A percentile compares a stretch with the other conserved stretches of the same genome.
Evolutionary conservation across 129 eudicot species (phyloP).

Genomic region (Erigeron canadensis): DNA sequence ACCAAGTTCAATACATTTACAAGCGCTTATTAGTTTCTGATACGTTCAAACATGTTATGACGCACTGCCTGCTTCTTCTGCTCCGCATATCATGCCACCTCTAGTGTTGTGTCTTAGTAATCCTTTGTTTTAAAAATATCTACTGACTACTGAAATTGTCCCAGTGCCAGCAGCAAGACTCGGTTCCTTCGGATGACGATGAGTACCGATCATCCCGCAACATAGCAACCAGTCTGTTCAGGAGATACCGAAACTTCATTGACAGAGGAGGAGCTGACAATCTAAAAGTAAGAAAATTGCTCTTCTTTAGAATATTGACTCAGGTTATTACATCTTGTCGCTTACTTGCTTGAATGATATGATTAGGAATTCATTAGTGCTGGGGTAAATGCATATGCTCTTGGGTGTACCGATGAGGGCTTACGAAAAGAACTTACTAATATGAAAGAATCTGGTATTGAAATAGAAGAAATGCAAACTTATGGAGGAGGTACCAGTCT

Average conservation of each 20-base stretch:
- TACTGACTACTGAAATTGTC: slow-evolving; percentile 7
- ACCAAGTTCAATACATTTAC: too few relatives aligned
- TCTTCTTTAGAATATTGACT: slow-evolving; percentile 12
- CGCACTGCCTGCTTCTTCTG: too few relatives aligned
- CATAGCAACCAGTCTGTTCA: slow-evolving; percentile 85
- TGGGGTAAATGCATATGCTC: slow-evolving; percentile 92
- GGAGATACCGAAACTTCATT: slow-evolving; percentile 68
- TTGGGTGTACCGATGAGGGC: slow-evolving; percentile 90
- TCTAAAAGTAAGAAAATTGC: slow-evolving; percentile 54
- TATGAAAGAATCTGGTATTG: slow-evolving; percentile 76
- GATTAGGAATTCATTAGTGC: slow-evolving; percentile 88
- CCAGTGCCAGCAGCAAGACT: slow-evolving; percentile 71
- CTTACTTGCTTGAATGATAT: slow-evolving; percentile 17
- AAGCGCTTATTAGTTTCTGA: neutral
- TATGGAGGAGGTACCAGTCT: slow-evolving; percentile 73
- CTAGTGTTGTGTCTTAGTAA: neutral
- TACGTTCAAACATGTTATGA: neutral
- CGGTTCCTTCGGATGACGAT: slow-evolving; percentile 67
- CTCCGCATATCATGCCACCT: neutral
- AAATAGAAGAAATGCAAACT: slow-evolving; percentile 73
- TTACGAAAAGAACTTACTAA: slow-evolving; percentile 70
- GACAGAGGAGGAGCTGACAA: slow-evolving; percentile 96
- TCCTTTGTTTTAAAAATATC: slow-evolving; percentile 6
- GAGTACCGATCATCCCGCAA: slow-evolving; percentile 94
- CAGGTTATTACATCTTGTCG: neutral